A percentile compares a stretch with the other conserved stretches of the same genome.
These are phyloP conservation scores for Saccharomyces mikatae DNA, from an alignment of 805 yeast species.

Conservation along the genomic window DNA sequence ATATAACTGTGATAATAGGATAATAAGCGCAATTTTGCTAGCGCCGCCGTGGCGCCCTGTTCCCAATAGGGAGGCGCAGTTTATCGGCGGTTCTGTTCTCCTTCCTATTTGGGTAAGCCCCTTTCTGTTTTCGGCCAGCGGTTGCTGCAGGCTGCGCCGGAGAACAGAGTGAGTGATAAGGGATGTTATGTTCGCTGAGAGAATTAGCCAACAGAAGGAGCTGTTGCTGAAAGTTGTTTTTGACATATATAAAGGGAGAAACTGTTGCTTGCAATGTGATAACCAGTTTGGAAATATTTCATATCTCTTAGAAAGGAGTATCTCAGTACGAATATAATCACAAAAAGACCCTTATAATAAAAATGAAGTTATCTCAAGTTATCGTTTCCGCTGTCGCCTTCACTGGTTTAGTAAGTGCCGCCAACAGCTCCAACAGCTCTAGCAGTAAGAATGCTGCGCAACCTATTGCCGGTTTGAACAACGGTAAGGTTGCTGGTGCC, in stretches of 20 bases:
- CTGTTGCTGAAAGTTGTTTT: neutral
- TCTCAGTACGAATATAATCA: neutral
- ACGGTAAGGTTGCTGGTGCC: constrained; percentile 15
- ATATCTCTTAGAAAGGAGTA: too few species aligned
- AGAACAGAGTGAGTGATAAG: neutral
- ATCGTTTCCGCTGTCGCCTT: constrained; percentile 18
- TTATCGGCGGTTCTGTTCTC: neutral
- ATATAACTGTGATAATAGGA: neutral
- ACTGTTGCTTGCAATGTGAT: neutral
- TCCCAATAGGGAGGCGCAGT: neutral
- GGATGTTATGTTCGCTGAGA: neutral
- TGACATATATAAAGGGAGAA: neutral
- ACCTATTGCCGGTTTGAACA: constrained; percentile 12
- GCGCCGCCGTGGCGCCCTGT: neutral
- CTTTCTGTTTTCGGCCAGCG: neutral
- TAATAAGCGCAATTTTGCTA: neutral
- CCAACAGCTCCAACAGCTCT: constrained; percentile 7
- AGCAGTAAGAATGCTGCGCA: constrained; percentile 14
- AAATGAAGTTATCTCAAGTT: constrained; percentile 22
- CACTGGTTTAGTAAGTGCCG: constrained; percentile 14
- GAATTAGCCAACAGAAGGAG: neutral
- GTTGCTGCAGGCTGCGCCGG: neutral
- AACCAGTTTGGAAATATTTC: too few species aligned
- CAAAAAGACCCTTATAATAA: neutral
- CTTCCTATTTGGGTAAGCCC: neutral